phyloP scores from a whole-genome alignment of 1,139 yeast species.

The Hyphopichia wangnamkhiaoensis region DNA sequence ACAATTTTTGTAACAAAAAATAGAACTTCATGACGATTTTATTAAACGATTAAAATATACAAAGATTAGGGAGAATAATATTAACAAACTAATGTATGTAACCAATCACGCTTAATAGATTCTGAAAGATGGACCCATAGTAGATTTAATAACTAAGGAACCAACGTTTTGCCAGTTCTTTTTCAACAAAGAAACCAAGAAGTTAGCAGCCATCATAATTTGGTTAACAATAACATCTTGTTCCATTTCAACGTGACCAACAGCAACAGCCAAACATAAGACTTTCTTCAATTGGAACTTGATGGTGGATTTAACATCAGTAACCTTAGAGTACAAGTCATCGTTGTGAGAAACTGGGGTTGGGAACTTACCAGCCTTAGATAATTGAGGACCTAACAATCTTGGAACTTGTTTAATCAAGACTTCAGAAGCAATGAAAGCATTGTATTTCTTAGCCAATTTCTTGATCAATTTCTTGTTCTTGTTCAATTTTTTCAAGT shows the following conservation, averaged over 20 bases:
- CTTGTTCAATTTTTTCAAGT: constrained; percentile 99
- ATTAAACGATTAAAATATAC: constrained; percentile 1
- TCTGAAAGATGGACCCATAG: constrained; percentile 99
- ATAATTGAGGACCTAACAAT: constrained; percentile 99
- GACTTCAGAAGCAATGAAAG: constrained; percentile 98
- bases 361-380: constrained; percentile 99
- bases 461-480: constrained; percentile 99
- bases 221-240: constrained; percentile 96
- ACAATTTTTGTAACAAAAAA: neutral
- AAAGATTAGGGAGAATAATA: no score
- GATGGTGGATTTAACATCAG: constrained; percentile 98
- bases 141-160: constrained; percentile 96
- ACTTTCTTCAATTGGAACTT: constrained; percentile 99
- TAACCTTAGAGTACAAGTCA: constrained; percentile 94
- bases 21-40: neutral
- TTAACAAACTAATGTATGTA: no score
- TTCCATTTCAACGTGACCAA: constrained; percentile 99
- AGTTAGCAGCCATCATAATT: constrained; percentile 98
- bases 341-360: constrained; percentile 99
- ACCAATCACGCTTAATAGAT: constrained; percentile 66
- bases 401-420: constrained; percentile 99
- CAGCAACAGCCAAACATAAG: constrained; percentile 87
- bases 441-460: constrained; percentile 99
- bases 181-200: constrained; percentile 98
- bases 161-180: constrained; percentile 99